phyloP scores from a whole-genome alignment of 169 alveolate genomes.

The Ichthyophthirius multifiliis region DNA sequence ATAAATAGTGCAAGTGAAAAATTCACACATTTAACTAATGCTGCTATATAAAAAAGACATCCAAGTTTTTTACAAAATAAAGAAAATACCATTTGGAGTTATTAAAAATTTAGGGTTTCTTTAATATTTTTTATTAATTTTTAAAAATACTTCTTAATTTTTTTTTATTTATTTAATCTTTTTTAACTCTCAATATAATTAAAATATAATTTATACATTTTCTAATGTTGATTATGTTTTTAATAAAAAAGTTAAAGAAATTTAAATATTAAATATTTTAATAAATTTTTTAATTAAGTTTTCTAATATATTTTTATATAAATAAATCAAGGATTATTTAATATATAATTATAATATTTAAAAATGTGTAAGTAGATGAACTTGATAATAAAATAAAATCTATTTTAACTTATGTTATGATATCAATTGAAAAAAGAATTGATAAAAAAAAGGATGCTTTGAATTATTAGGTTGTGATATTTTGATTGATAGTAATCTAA shows the following conservation, averaged over 20 bases:
- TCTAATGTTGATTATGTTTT: no score
- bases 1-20: conserved; percentile 44
- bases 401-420: conserved; percentile 45
- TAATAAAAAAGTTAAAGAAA: no score
- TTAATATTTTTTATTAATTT: background rate
- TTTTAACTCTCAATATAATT: no score
- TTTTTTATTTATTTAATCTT: background rate
- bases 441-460: conserved; percentile 64
- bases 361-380: conserved; percentile 5
- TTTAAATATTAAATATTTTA: no score
- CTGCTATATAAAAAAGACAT: conserved; percentile 58
- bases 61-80: conserved; percentile 43
- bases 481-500: conserved; percentile 64
- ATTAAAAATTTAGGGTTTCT: conserved; percentile 22
- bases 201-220: no score
- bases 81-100: conserved; percentile 53
- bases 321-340: conserved; percentile 7
- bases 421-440: conserved; percentile 45
- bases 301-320: conserved; percentile 7
- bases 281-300: no score
- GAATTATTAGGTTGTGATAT: conserved; percentile 84
- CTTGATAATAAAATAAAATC: conserved; percentile 44
- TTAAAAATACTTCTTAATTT: background rate
- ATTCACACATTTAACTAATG: conserved; percentile 64
- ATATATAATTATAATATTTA: background rate